A percentile compares a stretch with the other conserved stretches of the same genome.
Evolutionary conservation across 768 basidiomycete species (phyloP).

Genomic region (Tylopilus felleus): DNA sequence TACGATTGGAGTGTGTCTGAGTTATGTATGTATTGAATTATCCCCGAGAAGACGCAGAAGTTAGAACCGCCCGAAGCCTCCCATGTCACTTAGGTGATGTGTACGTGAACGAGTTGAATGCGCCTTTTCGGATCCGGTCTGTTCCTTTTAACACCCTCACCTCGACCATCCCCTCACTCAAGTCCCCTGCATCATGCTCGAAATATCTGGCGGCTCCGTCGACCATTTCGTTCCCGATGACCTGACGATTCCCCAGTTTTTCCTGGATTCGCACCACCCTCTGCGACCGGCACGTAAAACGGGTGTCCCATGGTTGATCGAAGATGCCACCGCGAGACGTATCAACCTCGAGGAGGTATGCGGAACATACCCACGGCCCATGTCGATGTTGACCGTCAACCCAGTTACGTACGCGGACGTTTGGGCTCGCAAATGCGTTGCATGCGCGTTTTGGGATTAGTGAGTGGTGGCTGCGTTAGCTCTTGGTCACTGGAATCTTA

Average conservation of each 20-base stretch:
- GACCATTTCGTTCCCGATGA: conserved; percentile 54
- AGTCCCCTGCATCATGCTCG: conserved; percentile 5
- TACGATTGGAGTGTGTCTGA: no score
- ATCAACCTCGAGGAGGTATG: conserved; percentile 48
- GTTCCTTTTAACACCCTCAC: not conserved
- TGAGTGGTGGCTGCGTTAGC: conserved; percentile 24
- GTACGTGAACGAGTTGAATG: not conserved
- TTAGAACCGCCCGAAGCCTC: not conserved
- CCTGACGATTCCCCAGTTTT: conserved; percentile 63
- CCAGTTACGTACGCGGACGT: conserved; percentile 43
- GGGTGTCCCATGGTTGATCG: conserved; percentile 54
- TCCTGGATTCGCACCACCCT: conserved; percentile 46
- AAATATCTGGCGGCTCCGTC: conserved; percentile 27
- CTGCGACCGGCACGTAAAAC: conserved; percentile 44
- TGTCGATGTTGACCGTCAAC: not conserved
- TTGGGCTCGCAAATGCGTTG: conserved; percentile 53
- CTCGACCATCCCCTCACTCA: not conserved
- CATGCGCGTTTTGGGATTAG: conserved; percentile 47
- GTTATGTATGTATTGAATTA: no score
- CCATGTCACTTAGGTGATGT: not conserved
- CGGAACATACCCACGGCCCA: not conserved
- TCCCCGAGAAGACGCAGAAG: not conserved
- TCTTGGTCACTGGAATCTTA: not conserved
- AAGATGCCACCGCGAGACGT: conserved; percentile 48
- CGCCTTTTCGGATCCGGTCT: not conserved